Conservation (phyloP, 371 early-diverging fungal genomes). For the Syncephalis plumigaleata region DNA sequence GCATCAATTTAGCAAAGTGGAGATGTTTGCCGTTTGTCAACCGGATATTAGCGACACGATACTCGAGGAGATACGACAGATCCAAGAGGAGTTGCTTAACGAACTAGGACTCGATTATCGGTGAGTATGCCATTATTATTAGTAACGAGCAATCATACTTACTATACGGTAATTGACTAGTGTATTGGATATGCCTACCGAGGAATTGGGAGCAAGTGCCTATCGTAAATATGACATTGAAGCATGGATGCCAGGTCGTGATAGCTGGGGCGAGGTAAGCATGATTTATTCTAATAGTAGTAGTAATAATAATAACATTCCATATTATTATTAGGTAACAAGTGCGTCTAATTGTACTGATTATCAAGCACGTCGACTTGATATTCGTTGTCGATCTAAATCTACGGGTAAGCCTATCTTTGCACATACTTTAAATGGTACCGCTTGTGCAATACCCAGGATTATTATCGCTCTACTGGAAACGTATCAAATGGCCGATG, state of each 20-base stretch:
- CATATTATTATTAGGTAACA: constrained; percentile 27
- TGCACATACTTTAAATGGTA: constrained; percentile 87
- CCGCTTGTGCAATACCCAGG: constrained; percentile 86
- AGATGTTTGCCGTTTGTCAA: constrained; percentile 64
- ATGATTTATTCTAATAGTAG: too few relatives aligned
- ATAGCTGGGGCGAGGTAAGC: constrained; percentile 78
- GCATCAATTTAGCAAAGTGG: constrained; percentile 90
- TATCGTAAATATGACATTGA: constrained; percentile 87
- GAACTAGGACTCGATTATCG: constrained; percentile 70
- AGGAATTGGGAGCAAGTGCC: constrained; percentile 84
- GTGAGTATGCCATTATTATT: constrained; percentile 14
- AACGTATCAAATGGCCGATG: constrained; percentile 53
- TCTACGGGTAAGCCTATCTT: constrained; percentile 19
- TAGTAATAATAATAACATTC: too few relatives aligned
- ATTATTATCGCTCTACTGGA: constrained; percentile 77
- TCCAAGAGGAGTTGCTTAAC: constrained; percentile 60
- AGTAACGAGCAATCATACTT: background rate
- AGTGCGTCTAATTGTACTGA: constrained; percentile 82
- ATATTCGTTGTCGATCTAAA: constrained; percentile 30
- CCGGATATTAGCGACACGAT: constrained; percentile 43
- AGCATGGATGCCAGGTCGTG: constrained; percentile 87
- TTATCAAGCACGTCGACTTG: constrained; percentile 59
- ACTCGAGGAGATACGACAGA: constrained; percentile 43
- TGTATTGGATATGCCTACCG: constrained; percentile 81
- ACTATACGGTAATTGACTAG: constrained; percentile 12